Evolutionary conservation across 176 grass and related monocot species (phyloP).

Genomic region (Ananas comosus): DNA sequence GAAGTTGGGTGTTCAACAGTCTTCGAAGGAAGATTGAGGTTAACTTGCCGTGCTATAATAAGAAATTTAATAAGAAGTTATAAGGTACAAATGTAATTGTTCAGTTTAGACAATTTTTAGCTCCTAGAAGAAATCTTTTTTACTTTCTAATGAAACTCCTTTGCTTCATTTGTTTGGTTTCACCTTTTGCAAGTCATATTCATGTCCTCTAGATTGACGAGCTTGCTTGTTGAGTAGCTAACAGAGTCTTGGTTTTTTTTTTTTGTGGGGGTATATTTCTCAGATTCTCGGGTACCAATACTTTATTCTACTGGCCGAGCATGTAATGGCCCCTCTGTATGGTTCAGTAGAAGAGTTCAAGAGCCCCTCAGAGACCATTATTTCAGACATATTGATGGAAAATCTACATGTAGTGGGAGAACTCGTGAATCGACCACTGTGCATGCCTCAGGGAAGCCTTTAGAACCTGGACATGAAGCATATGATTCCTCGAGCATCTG

Average conservation of each 20-base stretch:
- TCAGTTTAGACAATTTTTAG: too few relatives aligned
- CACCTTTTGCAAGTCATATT: background rate
- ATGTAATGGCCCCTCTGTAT: background rate
- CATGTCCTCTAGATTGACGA: background rate
- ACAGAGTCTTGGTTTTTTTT: background rate
- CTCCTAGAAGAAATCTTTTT: too few relatives aligned
- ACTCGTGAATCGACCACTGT: slow-evolving; percentile 5
- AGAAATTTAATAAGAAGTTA: too few relatives aligned
- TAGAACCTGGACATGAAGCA: slow-evolving; percentile 53
- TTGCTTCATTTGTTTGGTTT: background rate
- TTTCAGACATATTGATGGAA: slow-evolving; percentile 1
- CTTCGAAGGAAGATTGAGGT: too few relatives aligned
- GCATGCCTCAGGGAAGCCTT: slow-evolving; percentile 40
- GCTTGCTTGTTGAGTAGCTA: background rate
- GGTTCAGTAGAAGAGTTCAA: background rate
- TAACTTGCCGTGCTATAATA: too few relatives aligned
- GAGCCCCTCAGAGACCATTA: background rate
- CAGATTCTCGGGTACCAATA: slow-evolving; percentile 6
- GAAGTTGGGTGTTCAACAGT: too few relatives aligned
- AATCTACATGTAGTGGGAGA: background rate
- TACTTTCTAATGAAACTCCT: too few relatives aligned
- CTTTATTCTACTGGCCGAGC: background rate
- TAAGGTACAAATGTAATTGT: too few relatives aligned
- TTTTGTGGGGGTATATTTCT: background rate
- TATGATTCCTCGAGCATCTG: slow-evolving; percentile 35